Conservation (phyloP, 805 yeast species). For the Lipomyces kockii region DNA sequence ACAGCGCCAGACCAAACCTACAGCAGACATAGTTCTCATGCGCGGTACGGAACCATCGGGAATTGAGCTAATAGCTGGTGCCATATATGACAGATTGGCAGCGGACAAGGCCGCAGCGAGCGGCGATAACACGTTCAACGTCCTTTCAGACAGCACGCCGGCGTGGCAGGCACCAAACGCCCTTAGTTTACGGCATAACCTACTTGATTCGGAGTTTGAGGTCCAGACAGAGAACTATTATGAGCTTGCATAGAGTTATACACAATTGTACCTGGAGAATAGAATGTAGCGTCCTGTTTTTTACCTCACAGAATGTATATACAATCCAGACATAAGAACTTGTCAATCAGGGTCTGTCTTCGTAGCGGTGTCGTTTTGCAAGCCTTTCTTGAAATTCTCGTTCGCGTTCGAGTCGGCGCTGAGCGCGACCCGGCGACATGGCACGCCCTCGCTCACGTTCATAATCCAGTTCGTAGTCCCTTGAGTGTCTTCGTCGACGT, state of each 20-base stretch:
- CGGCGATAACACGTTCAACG: background rate
- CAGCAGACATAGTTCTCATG: conserved; percentile 76
- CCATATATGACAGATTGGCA: conserved; percentile 49
- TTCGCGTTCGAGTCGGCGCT: conserved; percentile 18
- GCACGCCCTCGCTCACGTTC: conserved; percentile 12
- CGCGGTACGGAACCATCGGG: conserved; percentile 69
- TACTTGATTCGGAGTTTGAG: conserved; percentile 24
- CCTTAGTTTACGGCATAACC: background rate
- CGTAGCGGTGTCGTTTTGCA: background rate
- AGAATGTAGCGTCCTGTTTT: background rate
- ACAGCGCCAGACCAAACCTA: conserved; percentile 57
- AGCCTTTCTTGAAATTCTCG: conserved; percentile 10
- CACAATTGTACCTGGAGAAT: background rate
- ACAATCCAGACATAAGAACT: background rate
- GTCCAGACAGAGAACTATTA: conserved; percentile 25
- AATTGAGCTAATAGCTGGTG: conserved; percentile 66
- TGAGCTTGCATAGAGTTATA: conserved; percentile 23
- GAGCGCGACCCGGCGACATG: conserved; percentile 14
- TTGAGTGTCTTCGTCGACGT: conserved; percentile 9
- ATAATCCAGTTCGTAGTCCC: conserved; percentile 2
- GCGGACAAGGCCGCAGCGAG: conserved; percentile 9
- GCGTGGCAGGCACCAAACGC: conserved; percentile 12
- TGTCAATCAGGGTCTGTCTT: background rate
- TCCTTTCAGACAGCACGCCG: background rate
- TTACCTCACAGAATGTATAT: background rate